Conservation (phyloP, 352 stramenopile species). For the Globisporangium rhizosaccharum region DNA sequence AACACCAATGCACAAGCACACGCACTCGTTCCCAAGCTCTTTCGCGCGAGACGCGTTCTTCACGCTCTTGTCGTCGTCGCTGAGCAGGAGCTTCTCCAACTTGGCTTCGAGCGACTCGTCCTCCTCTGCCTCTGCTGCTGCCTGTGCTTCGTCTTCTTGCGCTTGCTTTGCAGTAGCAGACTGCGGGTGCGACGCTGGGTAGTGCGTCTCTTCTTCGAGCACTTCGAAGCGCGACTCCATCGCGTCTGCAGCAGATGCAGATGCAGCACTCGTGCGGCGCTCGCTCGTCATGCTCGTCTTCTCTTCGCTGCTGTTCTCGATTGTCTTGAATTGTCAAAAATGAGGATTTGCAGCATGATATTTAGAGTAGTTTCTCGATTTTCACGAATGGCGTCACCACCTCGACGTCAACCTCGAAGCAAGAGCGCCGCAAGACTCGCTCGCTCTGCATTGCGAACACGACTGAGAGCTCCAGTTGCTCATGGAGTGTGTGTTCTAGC, state of each 20-base stretch:
- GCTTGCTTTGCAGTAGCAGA: slow-evolving; percentile 10
- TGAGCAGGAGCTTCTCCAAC: slow-evolving; percentile 50
- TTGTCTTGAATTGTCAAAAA: background rate
- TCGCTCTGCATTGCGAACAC: too few species aligned
- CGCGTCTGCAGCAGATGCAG: background rate
- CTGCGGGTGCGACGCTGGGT: slow-evolving; percentile 33
- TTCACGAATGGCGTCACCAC: too few species aligned
- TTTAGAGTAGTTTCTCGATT: too few species aligned
- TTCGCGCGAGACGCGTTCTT: slow-evolving; percentile 72
- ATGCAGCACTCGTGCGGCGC: background rate
- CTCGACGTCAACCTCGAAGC: too few species aligned
- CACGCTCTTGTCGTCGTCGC: slow-evolving; percentile 39
- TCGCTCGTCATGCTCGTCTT: slow-evolving; percentile 7
- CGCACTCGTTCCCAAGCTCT: slow-evolving; percentile 81
- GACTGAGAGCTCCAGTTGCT: too few species aligned
- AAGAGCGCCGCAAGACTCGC: too few species aligned
- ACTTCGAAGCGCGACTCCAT: slow-evolving; percentile 71
- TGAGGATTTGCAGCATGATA: background rate
- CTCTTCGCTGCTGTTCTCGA: background rate
- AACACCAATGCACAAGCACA: background rate
- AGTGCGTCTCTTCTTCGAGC: slow-evolving; percentile 84
- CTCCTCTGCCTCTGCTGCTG: slow-evolving; percentile 17
- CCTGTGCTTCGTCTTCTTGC: slow-evolving; percentile 12
- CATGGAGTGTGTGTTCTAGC: too few species aligned
- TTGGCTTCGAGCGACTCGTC: slow-evolving; percentile 64